Evolutionary conservation across 2,329 filamentous ascomycete species (phyloP), one percentile per base, ranked within the genome.

Genomic region (Talaromyces marneffei): DNA sequence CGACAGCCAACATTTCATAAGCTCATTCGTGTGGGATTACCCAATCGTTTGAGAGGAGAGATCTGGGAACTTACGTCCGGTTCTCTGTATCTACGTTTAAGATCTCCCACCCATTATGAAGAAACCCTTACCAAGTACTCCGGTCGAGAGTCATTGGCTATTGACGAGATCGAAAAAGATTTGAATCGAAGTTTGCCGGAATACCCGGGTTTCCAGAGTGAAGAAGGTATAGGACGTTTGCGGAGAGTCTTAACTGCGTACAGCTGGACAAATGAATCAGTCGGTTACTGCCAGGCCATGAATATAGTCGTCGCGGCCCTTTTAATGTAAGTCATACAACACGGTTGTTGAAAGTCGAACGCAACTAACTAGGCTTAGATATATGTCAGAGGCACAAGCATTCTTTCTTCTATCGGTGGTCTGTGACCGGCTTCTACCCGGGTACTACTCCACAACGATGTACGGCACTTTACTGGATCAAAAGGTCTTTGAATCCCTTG

Each of bases 251-350:
- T 99, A 60, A 97, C 93, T 1, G 94, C 94, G 4, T 99, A 99
- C 79, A 97, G 92, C 77, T 99, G 94, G 94, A 90, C 88, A 54
- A 94, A 99, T 70, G 85, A 90, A 58, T 92, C 97, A 66, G 92
- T 99, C 60, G 94, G 94, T 66, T 99, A 99, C 76, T 99, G 94
- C 75, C 94, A 99, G 77, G 94, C 94, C 64, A 99, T 99, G 94
- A 99, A 99, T 75, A 99, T 99, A 68, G 94, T 99, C 35, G 93
- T 97, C 59, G 94, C 94, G 18, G 94, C 94, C n/a, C 80, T 99
- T 62, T 83, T 99, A 68, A 99, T 99, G 81, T 87, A 79, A 66
- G 82, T 77, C 18, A n/a, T n/a, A n/a, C n/a, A n/a, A n/a, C n/a
- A n/a, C n/a, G n/a, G n/a, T 40, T 16, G 25, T 23, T 50, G 25